Evolutionary conservation across 345 rosid genomes (phyloP).

Genomic region (Euphorbia peplus): DNA sequence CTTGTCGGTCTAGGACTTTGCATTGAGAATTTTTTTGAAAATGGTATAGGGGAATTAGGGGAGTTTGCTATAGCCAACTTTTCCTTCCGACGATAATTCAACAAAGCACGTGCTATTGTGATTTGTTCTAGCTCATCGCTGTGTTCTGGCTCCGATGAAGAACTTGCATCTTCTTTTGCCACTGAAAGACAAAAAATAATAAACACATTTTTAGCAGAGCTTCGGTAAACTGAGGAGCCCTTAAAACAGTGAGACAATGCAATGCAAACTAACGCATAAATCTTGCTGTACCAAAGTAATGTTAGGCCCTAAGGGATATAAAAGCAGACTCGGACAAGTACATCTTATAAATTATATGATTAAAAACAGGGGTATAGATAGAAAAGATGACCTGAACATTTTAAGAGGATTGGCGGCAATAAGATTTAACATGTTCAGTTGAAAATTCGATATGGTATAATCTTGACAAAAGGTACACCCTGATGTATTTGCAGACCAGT

Average conservation of each 20-base stretch:
- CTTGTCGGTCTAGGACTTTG: slow-evolving; percentile 82
- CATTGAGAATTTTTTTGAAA: slow-evolving; percentile 59
- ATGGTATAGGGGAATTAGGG: slow-evolving; percentile 51
- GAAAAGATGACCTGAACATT: not conserved
- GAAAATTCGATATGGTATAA: not conserved
- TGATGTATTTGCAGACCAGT: not conserved
- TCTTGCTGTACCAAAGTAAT: not conserved
- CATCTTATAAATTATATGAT: not conserved
- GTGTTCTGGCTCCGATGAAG: slow-evolving; percentile 71
- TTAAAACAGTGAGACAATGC: not conserved
- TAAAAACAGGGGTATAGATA: not conserved
- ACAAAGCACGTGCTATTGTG: slow-evolving; percentile 76
- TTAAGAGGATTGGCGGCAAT: not conserved
- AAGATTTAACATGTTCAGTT: not conserved
- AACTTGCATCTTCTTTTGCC: slow-evolving; percentile 88
- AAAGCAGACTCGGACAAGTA: not conserved
- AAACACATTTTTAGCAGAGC: not conserved
- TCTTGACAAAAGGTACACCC: not conserved
- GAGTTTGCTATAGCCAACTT: slow-evolving; percentile 58
- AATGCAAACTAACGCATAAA: not conserved
- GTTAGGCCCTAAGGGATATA: not conserved
- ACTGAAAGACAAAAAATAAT: slow-evolving; percentile 44
- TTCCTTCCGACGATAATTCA: slow-evolving; percentile 74
- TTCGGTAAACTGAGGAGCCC: not conserved
- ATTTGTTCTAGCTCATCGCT: slow-evolving; percentile 93